A percentile compares a stretch with the other conserved stretches of the same genome.
phyloP scores from a whole-genome alignment of 2,329 filamentous ascomycete species.

The Fusarium sp. region DNA sequence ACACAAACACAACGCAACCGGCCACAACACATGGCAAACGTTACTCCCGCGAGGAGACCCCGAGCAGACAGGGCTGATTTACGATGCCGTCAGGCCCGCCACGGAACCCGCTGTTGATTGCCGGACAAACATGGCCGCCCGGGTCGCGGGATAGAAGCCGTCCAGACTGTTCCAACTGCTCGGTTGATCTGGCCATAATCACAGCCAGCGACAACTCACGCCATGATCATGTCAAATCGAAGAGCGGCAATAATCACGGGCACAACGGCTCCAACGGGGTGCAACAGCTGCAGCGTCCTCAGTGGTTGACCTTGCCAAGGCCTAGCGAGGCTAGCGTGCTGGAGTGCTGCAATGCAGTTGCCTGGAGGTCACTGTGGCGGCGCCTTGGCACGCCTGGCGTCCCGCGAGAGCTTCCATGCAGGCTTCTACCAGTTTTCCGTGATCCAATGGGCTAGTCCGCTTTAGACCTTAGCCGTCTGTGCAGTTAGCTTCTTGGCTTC shows the following conservation, averaged over 20 bases:
- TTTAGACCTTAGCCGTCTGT: conserved; percentile 17
- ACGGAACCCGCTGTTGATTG: conserved; percentile 12
- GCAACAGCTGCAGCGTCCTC: conserved; percentile 5
- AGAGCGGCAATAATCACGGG: conserved; percentile 34
- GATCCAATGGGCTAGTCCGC: conserved; percentile 22
- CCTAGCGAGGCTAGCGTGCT: not conserved
- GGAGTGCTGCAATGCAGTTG: conserved; percentile 17
- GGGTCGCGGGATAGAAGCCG: conserved; percentile 18
- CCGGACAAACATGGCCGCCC: conserved; percentile 17
- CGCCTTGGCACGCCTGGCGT: conserved; percentile 24
- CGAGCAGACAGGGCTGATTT: conserved; percentile 28
- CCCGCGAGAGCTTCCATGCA: conserved; percentile 42
- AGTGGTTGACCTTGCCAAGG: conserved; percentile 16
- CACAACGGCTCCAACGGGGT: conserved; percentile 11
- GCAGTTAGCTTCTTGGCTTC: conserved; percentile 32
- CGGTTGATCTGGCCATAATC: conserved; percentile 29
- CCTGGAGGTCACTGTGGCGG: conserved; percentile 29
- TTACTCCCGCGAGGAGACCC: conserved; percentile 16
- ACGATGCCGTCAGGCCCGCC: conserved; percentile 13
- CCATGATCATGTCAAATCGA: conserved; percentile 38
- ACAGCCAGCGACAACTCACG: conserved; percentile 26
- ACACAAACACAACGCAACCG: conserved; percentile 28
- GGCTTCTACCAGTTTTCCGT: conserved; percentile 45
- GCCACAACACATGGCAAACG: conserved; percentile 30
- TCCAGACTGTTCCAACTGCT: conserved; percentile 17